These are phyloP conservation scores for Citrus reticulata DNA, from an alignment of 345 rosid genomes.

Conservation along the genomic window DNA sequence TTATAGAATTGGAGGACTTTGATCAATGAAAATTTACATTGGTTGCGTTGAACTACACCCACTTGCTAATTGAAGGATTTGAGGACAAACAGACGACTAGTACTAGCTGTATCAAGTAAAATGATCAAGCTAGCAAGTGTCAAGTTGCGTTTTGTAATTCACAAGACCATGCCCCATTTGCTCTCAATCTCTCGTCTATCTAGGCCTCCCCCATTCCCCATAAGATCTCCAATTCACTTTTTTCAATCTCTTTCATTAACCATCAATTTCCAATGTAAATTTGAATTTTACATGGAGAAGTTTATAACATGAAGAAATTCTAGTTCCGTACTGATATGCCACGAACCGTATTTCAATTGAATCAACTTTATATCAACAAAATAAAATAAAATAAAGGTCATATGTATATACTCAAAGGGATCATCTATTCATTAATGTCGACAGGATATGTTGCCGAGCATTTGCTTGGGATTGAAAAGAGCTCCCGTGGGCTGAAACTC, in stretches of 20 bases:
- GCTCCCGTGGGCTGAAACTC: too few relatives aligned
- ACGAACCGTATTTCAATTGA: too few relatives aligned
- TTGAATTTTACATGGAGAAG: not conserved
- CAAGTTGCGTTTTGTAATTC: not conserved
- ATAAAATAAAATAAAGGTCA: too few relatives aligned
- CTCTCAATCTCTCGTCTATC: not conserved
- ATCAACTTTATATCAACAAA: too few relatives aligned
- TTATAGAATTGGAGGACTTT: too few relatives aligned
- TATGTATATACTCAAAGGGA: too few relatives aligned
- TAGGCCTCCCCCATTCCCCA: not conserved
- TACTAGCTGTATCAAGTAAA: not conserved
- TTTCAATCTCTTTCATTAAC: not conserved
- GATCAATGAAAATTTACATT: not conserved
- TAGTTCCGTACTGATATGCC: not conserved
- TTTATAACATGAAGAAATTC: not conserved
- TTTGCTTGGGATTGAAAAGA: too few relatives aligned
- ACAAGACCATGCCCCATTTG: not conserved
- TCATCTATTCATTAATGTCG: too few relatives aligned
- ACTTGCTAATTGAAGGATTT: conserved; percentile 1
- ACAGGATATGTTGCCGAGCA: too few relatives aligned
- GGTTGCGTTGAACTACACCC: too few relatives aligned
- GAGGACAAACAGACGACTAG: conserved; percentile 5
- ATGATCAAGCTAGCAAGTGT: not conserved
- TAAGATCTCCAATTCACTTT: not conserved
- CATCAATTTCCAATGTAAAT: not conserved